Conservation (phyloP, 257 asterid genomes). For the Henckelia pumila region DNA sequence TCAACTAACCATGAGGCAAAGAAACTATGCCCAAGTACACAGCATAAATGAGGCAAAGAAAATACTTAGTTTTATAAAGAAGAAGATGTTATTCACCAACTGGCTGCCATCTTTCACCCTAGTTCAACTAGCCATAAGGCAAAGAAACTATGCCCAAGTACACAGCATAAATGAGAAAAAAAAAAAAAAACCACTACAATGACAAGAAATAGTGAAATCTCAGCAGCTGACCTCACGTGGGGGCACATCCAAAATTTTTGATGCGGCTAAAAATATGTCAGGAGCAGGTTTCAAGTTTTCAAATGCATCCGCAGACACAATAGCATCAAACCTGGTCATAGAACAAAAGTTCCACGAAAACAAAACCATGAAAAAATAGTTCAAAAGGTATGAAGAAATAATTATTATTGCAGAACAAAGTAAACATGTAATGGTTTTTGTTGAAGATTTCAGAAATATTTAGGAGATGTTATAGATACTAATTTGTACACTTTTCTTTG, state of each 20-base stretch:
- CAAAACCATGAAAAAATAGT: slow-evolving; percentile 15
- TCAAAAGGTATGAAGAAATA: slow-evolving; percentile 3
- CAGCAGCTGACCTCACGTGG: slow-evolving; percentile 64
- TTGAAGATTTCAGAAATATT: too few relatives aligned
- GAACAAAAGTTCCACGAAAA: slow-evolving; percentile 17
- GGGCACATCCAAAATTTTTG: slow-evolving; percentile 75
- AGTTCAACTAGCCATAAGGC: too few relatives aligned
- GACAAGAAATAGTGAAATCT: slow-evolving; percentile 8
- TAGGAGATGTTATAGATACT: too few relatives aligned
- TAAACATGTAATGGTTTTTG: slow-evolving; percentile 4
- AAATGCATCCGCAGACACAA: slow-evolving; percentile 97
- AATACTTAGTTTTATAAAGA: too few relatives aligned
- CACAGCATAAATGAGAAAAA: too few relatives aligned
- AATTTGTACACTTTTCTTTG: too few relatives aligned
- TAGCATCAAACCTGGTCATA: slow-evolving; percentile 83
- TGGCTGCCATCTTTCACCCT: too few relatives aligned
- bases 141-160: too few relatives aligned
- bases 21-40: too few relatives aligned
- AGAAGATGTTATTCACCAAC: too few relatives aligned
- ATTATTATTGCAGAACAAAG: background rate
- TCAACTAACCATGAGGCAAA: too few relatives aligned
- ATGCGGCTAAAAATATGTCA: slow-evolving; percentile 92
- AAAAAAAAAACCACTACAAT: background rate
- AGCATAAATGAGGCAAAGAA: background rate
- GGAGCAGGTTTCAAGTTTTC: slow-evolving; percentile 98